These are phyloP conservation scores for Dittrichia graveolens DNA, from an alignment of 129 eudicot genomes.

Conservation along the genomic window DNA sequence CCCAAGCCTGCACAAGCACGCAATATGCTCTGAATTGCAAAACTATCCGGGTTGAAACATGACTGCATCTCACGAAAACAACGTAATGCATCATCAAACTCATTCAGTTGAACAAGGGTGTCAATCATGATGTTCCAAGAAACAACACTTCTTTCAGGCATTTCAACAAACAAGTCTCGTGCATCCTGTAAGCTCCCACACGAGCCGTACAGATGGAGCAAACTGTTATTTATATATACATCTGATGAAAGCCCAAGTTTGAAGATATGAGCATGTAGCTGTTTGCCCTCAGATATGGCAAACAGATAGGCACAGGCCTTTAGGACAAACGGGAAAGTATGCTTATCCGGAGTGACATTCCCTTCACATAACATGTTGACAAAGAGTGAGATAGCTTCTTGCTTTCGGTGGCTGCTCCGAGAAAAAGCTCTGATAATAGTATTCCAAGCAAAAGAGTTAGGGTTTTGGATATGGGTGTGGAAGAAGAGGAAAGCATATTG, in stretches of 20 bases:
- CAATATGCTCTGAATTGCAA: slow-evolving; percentile 62
- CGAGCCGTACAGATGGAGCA: slow-evolving; percentile 75
- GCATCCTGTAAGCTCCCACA: slow-evolving; percentile 68
- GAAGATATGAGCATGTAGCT: slow-evolving; percentile 54
- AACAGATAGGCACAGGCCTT: slow-evolving; percentile 82
- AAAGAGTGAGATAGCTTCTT: slow-evolving; percentile 51
- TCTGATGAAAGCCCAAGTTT: slow-evolving; percentile 68
- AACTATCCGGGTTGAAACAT: slow-evolving; percentile 61
- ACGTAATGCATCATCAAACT: slow-evolving; percentile 63
- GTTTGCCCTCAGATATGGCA: slow-evolving; percentile 54
- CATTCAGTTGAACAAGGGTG: slow-evolving; percentile 59
- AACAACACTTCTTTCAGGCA: slow-evolving; percentile 71
- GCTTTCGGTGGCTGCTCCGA: slow-evolving; percentile 41
- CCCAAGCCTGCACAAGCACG: slow-evolving; percentile 79
- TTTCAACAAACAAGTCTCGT: slow-evolving; percentile 59
- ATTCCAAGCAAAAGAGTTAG: slow-evolving; percentile 80
- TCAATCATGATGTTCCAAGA: slow-evolving; percentile 87
- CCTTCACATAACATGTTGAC: slow-evolving; percentile 41
- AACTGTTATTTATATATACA: slow-evolving; percentile 72
- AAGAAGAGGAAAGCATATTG: slow-evolving; percentile 53
- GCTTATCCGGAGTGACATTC: slow-evolving; percentile 60
- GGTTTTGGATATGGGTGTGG: slow-evolving; percentile 41
- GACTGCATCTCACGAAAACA: slow-evolving; percentile 59
- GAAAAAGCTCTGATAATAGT: slow-evolving; percentile 76
- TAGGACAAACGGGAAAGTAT: slow-evolving; percentile 72